Conservation (phyloP, 2,329 filamentous ascomycete genomes). For the Colletotrichum echinochloae region DNA sequence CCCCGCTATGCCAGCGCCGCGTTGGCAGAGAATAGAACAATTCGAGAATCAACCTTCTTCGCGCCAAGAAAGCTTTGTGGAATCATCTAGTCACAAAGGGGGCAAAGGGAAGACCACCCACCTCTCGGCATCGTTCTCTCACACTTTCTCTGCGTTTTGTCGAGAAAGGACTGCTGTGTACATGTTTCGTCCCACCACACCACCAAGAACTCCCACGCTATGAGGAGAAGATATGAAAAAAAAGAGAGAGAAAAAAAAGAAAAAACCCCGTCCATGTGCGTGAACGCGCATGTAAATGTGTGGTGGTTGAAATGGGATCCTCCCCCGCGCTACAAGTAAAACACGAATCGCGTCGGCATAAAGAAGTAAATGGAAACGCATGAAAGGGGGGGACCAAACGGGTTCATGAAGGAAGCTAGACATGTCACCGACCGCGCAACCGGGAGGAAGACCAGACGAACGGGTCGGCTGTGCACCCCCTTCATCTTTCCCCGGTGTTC, state of each 20-base stretch:
- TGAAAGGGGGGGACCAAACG: background rate
- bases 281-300: background rate
- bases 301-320: background rate
- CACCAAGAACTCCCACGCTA: background rate
- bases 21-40: background rate
- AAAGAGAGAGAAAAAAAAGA: background rate
- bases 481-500: background rate
- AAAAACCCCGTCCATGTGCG: background rate
- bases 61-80: background rate
- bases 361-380: constrained; percentile 4
- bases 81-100: background rate
- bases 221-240: too few relatives aligned
- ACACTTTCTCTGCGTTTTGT: background rate
- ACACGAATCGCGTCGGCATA: constrained; percentile 17
- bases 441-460: constrained; percentile 8
- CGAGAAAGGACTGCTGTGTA: background rate
- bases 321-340: constrained; percentile 8
- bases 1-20: background rate
- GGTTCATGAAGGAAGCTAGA: background rate
- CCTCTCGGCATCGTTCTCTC: background rate
- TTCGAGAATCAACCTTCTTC: background rate
- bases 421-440: constrained; percentile 10
- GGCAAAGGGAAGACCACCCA: background rate
- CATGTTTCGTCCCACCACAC: background rate
- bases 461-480: constrained; percentile 4